phyloP scores from a whole-genome alignment of 176 grass and related monocot species.

The Oryza nivara region DNA sequence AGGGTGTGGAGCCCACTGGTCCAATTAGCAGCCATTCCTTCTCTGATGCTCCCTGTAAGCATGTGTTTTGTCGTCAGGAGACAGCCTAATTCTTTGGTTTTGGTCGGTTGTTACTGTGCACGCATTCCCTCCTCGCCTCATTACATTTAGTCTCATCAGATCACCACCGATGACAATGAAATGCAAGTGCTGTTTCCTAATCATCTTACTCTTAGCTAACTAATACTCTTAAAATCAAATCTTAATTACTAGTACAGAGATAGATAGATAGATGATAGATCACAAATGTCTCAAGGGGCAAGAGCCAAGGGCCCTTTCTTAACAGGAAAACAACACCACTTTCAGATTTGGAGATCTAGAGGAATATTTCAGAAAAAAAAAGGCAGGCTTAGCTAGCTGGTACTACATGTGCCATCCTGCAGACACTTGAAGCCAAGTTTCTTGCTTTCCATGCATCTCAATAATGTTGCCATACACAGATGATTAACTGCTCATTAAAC shows the following conservation, averaged over 20 bases:
- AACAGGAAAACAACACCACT: constrained; percentile 23
- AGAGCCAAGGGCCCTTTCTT: neutral
- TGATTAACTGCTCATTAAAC: constrained; percentile 16
- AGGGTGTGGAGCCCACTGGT: neutral
- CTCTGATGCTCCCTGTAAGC: constrained; percentile 9
- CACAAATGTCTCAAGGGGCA: neutral
- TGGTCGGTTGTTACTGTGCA: constrained; percentile 28
- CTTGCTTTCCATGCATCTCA: neutral
- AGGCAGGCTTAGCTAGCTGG: neutral
- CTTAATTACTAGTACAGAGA: neutral
- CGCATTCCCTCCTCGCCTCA: neutral
- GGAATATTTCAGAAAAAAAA: constrained; percentile 20
- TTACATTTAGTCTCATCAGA: neutral
- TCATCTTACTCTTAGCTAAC: neutral
- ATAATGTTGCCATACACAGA: constrained; percentile 7
- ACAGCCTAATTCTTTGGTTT: neutral
- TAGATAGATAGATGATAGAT: neutral
- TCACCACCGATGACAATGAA: neutral
- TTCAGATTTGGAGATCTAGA: constrained; percentile 32
- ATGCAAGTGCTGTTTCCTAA: neutral
- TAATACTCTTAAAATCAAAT: neutral
- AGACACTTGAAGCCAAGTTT: neutral
- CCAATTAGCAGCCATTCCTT: neutral
- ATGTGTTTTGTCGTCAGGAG: constrained; percentile 22
- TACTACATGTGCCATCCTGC: constrained; percentile 15